Conservation (phyloP, 176 grass and related monocot genomes). For the Chloris gayana region DNA sequence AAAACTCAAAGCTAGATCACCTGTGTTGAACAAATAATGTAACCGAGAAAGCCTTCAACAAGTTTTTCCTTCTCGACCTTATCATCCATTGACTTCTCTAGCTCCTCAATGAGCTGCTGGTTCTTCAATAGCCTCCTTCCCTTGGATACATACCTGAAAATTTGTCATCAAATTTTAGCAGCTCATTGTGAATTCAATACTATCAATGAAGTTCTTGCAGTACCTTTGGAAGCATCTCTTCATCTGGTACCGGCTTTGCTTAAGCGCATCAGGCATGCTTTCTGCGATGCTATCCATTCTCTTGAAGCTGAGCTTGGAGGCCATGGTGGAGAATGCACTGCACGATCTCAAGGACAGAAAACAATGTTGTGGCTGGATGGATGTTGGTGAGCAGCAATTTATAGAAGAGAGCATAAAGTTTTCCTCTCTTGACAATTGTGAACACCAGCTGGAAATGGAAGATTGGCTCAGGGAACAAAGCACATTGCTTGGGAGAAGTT, state of each 20-base stretch:
- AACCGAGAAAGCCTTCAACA: constrained; percentile 84
- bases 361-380: constrained; percentile 42
- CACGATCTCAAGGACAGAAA: not conserved
- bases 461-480: constrained; percentile 55
- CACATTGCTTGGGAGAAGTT: constrained; percentile 61
- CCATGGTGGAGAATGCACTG: constrained; percentile 37
- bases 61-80: constrained; percentile 82
- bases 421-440: constrained; percentile 30
- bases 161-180: constrained; percentile 2
- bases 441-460: constrained; percentile 48
- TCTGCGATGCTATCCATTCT: constrained; percentile 84
- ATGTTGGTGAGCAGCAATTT: constrained; percentile 47
- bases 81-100: constrained; percentile 94
- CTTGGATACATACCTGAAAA: constrained; percentile 78
- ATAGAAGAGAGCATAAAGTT: constrained; percentile 57
- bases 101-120: constrained; percentile 76
- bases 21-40: constrained; percentile 88
- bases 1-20: constrained; percentile 40
- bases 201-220: not conserved
- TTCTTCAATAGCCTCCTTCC: constrained; percentile 92
- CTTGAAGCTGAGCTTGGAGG: constrained; percentile 69
- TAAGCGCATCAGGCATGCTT: constrained; percentile 80
- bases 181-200: constrained; percentile 3
- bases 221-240: constrained; percentile 85
- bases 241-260: constrained; percentile 95